Evolutionary conservation across 2,329 filamentous ascomycete species (phyloP).

Genomic region (Raffaelea ambrosiae): DNA sequence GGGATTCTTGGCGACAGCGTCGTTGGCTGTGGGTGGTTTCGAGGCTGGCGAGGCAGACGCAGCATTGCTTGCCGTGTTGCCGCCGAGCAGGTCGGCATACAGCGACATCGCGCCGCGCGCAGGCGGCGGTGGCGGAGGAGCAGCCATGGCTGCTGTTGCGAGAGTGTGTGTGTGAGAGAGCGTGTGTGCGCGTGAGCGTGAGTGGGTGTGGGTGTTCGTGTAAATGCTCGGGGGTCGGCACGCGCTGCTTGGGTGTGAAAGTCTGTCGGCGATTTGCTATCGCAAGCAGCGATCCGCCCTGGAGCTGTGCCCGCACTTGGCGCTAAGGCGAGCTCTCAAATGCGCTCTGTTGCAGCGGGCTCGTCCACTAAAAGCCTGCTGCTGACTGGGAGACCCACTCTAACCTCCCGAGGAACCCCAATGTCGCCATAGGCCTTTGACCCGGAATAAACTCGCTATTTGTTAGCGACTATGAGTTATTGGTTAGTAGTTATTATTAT

Average conservation of each 20-base stretch:
- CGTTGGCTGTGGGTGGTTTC: conserved; percentile 25
- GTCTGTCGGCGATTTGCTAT: too few relatives aligned
- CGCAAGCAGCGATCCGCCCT: too few relatives aligned
- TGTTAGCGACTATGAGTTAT: not conserved
- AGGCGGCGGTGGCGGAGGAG: conserved; percentile 26
- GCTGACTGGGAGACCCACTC: conserved; percentile 1
- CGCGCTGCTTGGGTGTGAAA: too few relatives aligned
- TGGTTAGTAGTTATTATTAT: too few relatives aligned
- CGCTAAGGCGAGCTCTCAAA: too few relatives aligned
- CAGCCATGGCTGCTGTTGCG: conserved; percentile 9
- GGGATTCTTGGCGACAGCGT: conserved; percentile 48
- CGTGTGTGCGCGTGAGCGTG: not conserved
- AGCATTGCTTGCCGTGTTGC: conserved; percentile 38
- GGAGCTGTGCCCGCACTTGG: too few relatives aligned
- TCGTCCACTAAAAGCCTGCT: too few relatives aligned
- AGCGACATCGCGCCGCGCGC: conserved; percentile 54
- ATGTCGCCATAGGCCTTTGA: not conserved
- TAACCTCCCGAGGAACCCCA: not conserved
- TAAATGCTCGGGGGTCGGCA: too few relatives aligned
- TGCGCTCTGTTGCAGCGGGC: too few relatives aligned
- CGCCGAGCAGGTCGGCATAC: conserved; percentile 76
- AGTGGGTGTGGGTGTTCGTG: not conserved
- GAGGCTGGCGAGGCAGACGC: conserved; percentile 29
- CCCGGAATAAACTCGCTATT: not conserved
- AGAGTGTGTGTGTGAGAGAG: not conserved